Base-by-base conservation (phyloP, 805 yeast species). In the Schwanniomyces yamadae region DNA sequence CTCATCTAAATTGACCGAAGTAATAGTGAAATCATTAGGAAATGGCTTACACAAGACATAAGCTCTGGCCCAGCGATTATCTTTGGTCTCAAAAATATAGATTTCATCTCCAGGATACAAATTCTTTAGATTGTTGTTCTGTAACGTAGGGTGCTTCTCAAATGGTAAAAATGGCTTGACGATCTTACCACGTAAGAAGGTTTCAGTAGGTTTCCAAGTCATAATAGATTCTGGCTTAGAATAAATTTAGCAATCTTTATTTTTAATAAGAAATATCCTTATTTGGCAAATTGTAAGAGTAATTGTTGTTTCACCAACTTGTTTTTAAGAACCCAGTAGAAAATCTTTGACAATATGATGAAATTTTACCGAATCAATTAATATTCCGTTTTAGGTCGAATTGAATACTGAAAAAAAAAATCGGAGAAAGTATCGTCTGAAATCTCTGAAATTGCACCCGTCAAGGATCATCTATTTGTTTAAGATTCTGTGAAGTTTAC, bases 31-130 rank as follows among this genome's bases (percentile, higher is more conserved):
- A 52, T 82, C 87, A 21, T 77, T 71, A 1, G 91, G 91, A 36
- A 79, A 62, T 5, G 95, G 90, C 40, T 79, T 73, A 24, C 82
- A 65, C 23, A 83, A 63, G 4, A 77, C 69, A 56, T 88, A 87
- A 9, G 89, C 95, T 48, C 95, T 71, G 16, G 80, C 87, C 95
- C 95, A 88, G 42, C 73, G 73, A 14, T 69, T 69, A 26, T 63
- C 57, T 57, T 74, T 67, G 31, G 73, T 63, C 53, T 87, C 95
- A 52, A 86, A 84, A 13, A 85, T 64, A 55, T 75, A 84, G 21
- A 84, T 78, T 44, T 82, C 86, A 57, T 86, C 95, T 23, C 95
- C 95, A 14, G 82, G 81, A 50, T 77, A 82, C 30, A 82, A 57
- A 54, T 82, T 77, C 40, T 64, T 66, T 57, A 69, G 73, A 42